A percentile compares a stretch with the other conserved stretches of the same genome.
These are phyloP conservation scores for Nannochloropsis oceanica DNA, from an alignment of 108 stramenopile species.

Conservation along the genomic window DNA sequence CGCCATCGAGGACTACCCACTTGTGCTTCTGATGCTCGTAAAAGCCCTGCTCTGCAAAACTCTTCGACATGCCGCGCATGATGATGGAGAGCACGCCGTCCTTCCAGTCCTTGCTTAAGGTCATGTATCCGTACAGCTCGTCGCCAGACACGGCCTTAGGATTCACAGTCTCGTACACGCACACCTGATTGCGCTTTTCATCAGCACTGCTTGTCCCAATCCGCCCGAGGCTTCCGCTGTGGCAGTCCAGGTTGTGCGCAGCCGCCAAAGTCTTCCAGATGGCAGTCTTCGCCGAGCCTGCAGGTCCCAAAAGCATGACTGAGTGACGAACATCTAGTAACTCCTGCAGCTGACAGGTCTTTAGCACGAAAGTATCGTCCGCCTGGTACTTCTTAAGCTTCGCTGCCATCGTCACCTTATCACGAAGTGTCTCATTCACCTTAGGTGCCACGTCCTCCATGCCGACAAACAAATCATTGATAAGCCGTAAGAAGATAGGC, in stretches of 20 bases:
- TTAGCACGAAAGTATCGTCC: conserved; percentile 40
- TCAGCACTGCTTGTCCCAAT: neutral
- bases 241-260: conserved; percentile 56
- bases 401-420: conserved; percentile 47
- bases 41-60: conserved; percentile 68
- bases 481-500: conserved; percentile 67
- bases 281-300: conserved; percentile 70
- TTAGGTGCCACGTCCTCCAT: conserved; percentile 56
- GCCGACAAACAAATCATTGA: conserved; percentile 71
- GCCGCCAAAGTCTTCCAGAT: conserved; percentile 74
- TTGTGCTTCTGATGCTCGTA: conserved; percentile 70
- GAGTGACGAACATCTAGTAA: conserved; percentile 72
- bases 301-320: conserved; percentile 74
- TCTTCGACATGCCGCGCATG: conserved; percentile 80
- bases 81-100: conserved; percentile 74
- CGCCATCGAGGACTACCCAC: conserved; percentile 77
- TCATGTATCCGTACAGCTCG: conserved; percentile 85
- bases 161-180: conserved; percentile 67
- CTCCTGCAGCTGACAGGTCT: conserved; percentile 49
- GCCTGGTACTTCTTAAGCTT: conserved; percentile 40
- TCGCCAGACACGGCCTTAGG: conserved; percentile 71
- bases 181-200: conserved; percentile 48
- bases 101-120: conserved; percentile 75
- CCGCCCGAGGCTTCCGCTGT: neutral
- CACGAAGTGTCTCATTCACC: conserved; percentile 57